Conservation (phyloP, 345 rosid species). For the Gossypium stocksii region DNA sequence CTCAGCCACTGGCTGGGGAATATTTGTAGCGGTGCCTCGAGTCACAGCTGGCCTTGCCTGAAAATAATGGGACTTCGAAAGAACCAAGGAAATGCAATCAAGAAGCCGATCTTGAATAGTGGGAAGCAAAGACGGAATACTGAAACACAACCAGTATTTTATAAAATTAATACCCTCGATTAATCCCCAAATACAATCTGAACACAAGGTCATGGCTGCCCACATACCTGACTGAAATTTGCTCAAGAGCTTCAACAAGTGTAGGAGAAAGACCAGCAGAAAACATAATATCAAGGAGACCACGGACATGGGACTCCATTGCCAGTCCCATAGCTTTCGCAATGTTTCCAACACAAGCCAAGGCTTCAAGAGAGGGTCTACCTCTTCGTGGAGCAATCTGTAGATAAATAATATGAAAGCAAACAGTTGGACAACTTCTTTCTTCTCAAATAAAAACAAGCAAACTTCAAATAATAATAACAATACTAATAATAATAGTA, state of each 20-base stretch:
- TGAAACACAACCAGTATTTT: constrained; percentile 28
- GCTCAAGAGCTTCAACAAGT: constrained; percentile 85
- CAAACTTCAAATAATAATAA: background rate
- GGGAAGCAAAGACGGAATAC: constrained; percentile 83
- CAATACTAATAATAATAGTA: background rate
- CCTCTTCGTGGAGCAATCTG: constrained; percentile 99
- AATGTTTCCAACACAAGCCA: constrained; percentile 94
- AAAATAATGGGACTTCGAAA: constrained; percentile 67
- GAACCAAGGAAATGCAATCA: constrained; percentile 71
- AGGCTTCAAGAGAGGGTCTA: constrained; percentile 89
- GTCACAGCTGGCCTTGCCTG: constrained; percentile 57
- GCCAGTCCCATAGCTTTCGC: constrained; percentile 89
- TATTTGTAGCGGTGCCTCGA: constrained; percentile 47
- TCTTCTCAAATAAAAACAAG: background rate
- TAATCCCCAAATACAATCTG: constrained; percentile 7
- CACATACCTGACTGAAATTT: constrained; percentile 70
- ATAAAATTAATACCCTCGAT: background rate
- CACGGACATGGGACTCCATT: constrained; percentile 77
- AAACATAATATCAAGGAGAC: constrained; percentile 80
- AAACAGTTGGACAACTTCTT: background rate
- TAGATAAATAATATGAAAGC: constrained; percentile 24
- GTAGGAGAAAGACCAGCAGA: constrained; percentile 77
- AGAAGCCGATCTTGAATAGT: constrained; percentile 81
- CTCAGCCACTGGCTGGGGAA: constrained; percentile 60
- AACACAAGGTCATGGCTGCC: constrained; percentile 12